Conservation (phyloP, 2,329 filamentous ascomycete genomes). For the Ceratocystis lukuohia region DNA sequence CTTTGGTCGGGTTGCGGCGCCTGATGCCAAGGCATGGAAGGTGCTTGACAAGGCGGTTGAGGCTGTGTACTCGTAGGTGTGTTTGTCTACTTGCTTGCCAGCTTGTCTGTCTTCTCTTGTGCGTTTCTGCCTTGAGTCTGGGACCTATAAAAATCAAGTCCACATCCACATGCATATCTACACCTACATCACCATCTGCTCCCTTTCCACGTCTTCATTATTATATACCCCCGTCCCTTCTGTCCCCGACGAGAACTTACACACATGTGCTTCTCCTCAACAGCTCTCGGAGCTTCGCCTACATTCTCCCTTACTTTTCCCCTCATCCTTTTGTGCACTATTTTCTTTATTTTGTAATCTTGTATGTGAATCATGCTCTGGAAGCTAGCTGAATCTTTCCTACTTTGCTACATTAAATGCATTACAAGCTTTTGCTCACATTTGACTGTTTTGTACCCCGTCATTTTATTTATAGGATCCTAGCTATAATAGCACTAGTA, state of each 20-base stretch:
- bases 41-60: conserved; percentile 30
- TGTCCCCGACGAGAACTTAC: neutral
- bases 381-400: neutral
- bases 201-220: neutral
- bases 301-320: neutral
- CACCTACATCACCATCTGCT: too few relatives aligned
- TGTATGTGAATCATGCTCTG: neutral
- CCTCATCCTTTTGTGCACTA: conserved; percentile 8
- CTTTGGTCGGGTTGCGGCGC: conserved; percentile 63
- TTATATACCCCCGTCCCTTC: neutral
- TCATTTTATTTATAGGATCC: neutral
- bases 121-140: neutral
- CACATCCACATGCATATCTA: too few relatives aligned
- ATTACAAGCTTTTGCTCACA: conserved; percentile 14
- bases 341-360: conserved; percentile 12
- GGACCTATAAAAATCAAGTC: too few relatives aligned
- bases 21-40: conserved; percentile 40
- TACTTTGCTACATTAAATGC: neutral
- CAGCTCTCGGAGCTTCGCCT: neutral
- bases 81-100: neutral
- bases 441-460: neutral
- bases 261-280: neutral
- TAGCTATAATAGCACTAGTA: neutral
- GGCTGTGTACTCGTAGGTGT: conserved; percentile 16
- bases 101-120: neutral